Conservation (phyloP, 176 grass and related monocot genomes). For the Urochloa ruziziensis region DNA sequence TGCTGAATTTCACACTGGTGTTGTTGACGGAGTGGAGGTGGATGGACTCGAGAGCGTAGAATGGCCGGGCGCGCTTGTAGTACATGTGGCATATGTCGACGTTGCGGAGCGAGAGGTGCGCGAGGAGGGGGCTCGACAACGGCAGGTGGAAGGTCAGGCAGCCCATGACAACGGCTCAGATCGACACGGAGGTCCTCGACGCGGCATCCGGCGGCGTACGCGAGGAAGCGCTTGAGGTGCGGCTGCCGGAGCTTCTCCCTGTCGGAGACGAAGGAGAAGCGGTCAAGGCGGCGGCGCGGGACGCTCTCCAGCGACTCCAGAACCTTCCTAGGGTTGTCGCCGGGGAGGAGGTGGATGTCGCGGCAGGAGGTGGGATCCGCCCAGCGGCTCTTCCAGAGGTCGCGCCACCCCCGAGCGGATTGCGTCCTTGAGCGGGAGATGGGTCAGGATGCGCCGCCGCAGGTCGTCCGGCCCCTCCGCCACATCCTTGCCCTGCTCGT, state of each 20-base stretch:
- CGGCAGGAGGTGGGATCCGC: constrained; percentile 7
- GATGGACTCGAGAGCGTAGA: constrained; percentile 39
- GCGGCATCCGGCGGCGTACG: constrained; percentile 18
- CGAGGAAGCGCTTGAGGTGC: constrained; percentile 34
- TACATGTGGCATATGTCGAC: background rate
- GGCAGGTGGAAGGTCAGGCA: constrained; percentile 30
- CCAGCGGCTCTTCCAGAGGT: constrained; percentile 51
- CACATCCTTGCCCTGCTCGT: no score
- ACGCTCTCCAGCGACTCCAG: background rate
- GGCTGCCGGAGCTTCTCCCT: background rate
- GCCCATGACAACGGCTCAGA: background rate
- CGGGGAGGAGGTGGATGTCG: constrained; percentile 14
- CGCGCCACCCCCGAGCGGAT: constrained; percentile 50
- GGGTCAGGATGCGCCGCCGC: constrained; percentile 36
- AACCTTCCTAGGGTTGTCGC: background rate
- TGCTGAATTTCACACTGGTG: constrained; percentile 4
- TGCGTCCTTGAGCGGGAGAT: constrained; percentile 52
- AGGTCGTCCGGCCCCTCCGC: constrained; percentile 43
- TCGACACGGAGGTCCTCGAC: constrained; percentile 51
- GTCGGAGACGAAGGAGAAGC: constrained; percentile 31
- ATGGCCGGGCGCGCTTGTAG: background rate
- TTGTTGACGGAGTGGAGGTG: constrained; percentile 32
- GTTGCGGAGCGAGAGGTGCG: constrained; percentile 42
- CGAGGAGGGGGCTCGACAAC: constrained; percentile 31
- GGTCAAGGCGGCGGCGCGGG: constrained; percentile 39